Base-by-base conservation (phyloP, 495 filamentous ascomycete genomes). In the Penicillium argentinense region DNA sequence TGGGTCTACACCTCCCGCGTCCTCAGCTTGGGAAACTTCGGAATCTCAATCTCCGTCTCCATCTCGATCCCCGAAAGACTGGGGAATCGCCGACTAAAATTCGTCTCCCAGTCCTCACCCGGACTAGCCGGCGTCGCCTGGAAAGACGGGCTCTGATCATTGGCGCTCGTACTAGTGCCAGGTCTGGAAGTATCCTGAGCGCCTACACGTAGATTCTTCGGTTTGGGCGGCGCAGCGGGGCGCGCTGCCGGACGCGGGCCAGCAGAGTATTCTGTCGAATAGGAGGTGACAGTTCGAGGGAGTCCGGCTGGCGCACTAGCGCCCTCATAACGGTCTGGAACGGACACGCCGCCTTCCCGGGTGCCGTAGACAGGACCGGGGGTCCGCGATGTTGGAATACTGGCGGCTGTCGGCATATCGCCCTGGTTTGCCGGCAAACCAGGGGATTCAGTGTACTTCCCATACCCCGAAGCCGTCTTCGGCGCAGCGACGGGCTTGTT, bases 391-490 rank as follows among this genome's bases (percentile, higher is more conserved):
- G 47, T 42, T 24, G 43, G 43, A 5, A 37, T 9, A 28, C 37
- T 27, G 11, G 21, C 36, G 32, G 8, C 24, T 21, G 1, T 33
- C 33, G 32, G 47, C 8, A 33, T 36, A 21, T 64, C 62, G 32
- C 46, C 45, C 45, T 59, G 66, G 60, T 70, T 71, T 64, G 68
- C 65, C 66, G 63, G 69, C 64, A 66, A 66, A 72, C 64, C 60
- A 49, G 58, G 45, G 8, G 60, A 44, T 11, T 91, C 86, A 5
- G 90, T 87, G 62, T 81, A 96, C 39, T 80, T 82, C 11, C 93
- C 93, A 65, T 97, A 97, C 6, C 91, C 93, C 47, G 89, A 82
- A 3, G 89, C 90, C 1, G 90, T 93, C 57, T 86, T 85, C 11
- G 80, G 75, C 6, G 79, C 70, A 23, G 75, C 69, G 3, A 77